These are phyloP conservation scores for Pestalotiopsis sp. DNA, from an alignment of 2,329 filamentous ascomycete genomes.

Conservation along the genomic window DNA sequence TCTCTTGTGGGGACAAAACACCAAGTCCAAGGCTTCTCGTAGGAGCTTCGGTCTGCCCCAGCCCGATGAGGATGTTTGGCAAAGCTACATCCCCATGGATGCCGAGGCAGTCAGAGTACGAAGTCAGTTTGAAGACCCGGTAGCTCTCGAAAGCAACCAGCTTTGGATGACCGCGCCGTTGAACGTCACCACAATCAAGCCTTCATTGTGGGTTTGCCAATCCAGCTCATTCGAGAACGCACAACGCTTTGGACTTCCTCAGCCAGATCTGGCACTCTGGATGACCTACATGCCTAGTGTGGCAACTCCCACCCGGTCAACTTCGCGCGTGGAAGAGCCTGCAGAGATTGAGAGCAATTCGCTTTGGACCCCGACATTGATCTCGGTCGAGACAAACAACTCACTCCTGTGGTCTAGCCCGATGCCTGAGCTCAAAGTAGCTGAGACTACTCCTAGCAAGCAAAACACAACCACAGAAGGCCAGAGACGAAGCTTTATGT, in stretches of 20 bases:
- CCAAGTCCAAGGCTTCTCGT: background rate
- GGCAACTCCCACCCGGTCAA: background rate
- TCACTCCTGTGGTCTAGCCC: slow-evolving; percentile 17
- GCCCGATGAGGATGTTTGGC: slow-evolving; percentile 37
- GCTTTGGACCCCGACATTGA: slow-evolving; percentile 4
- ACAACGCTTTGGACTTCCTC: slow-evolving; percentile 4
- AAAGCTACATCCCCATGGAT: slow-evolving; percentile 29
- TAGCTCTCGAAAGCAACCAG: slow-evolving; percentile 34
- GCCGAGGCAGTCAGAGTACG: slow-evolving; percentile 28
- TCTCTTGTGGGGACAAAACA: slow-evolving; percentile 22
- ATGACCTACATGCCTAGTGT: slow-evolving; percentile 3
- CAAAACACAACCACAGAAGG: background rate
- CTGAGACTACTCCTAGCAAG: background rate
- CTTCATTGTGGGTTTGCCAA: background rate
- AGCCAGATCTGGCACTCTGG: slow-evolving; percentile 13
- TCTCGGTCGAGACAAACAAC: too few species aligned
- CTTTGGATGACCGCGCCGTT: slow-evolving; percentile 30
- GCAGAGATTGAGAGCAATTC: slow-evolving; percentile 6
- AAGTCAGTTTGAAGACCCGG: slow-evolving; percentile 26
- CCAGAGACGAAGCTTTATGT: slow-evolving; percentile 14
- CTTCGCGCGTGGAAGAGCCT: slow-evolving; percentile 6
- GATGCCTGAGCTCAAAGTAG: background rate
- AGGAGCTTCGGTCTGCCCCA: slow-evolving; percentile 30
- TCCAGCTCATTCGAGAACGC: background rate
- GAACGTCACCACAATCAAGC: background rate